Conservation (phyloP, 331 rosid species). For the Cydonia oblonga region DNA sequence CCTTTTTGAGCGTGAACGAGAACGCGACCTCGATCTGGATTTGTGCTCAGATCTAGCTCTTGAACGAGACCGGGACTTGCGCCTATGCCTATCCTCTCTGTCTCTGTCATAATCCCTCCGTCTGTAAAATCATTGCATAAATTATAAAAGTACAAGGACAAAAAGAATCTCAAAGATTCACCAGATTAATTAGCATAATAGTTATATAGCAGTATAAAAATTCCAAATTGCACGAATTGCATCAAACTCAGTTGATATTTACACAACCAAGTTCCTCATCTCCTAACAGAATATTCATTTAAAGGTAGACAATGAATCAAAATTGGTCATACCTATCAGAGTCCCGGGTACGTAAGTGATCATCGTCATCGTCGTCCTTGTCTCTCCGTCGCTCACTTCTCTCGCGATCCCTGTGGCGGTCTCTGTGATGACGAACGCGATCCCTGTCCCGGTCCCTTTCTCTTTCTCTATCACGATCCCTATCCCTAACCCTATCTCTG, state of each 20-base stretch:
- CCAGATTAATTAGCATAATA: not conserved
- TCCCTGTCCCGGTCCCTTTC: constrained; percentile 60
- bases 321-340: constrained; percentile 49
- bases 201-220: not conserved
- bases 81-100: constrained; percentile 63
- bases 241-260: not conserved
- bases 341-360: constrained; percentile 51
- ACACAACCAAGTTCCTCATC: not conserved
- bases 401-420: constrained; percentile 83
- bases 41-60: constrained; percentile 62
- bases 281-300: not conserved
- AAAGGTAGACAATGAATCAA: not conserved
- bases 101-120: constrained; percentile 68
- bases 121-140: constrained; percentile 25
- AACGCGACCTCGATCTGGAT: constrained; percentile 58
- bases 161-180: not conserved
- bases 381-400: constrained; percentile 72
- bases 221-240: not conserved
- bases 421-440: constrained; percentile 61
- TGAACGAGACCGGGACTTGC: constrained; percentile 51
- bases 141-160: not conserved
- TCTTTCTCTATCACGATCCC: constrained; percentile 46
- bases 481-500: constrained; percentile 33
- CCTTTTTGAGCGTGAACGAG: constrained; percentile 96
- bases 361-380: constrained; percentile 67